Base-by-base conservation (phyloP, 768 basidiomycete species). In the Suillus paluster region DNA sequence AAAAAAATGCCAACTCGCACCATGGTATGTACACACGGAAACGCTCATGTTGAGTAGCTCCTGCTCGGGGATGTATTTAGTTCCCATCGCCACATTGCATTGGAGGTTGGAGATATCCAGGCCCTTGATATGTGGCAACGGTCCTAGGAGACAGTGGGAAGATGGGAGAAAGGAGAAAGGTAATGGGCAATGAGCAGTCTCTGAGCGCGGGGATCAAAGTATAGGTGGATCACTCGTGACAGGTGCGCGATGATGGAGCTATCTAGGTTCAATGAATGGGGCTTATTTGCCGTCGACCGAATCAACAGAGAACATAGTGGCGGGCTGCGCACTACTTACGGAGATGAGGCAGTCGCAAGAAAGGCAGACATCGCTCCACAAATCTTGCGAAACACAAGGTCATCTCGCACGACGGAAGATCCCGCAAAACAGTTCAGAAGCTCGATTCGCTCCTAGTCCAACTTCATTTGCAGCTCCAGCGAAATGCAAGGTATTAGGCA, bases 401-500 rank as follows among this genome's bases (percentile, higher is more conserved):
- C 49, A 50, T 30, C n/a, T 27, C 11, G 27, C 19, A 5, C 8
- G 48, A 27, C 23, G 45, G 10, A 17, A 25, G 19, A 15, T 49
- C 25, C 25, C 17, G 17, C 17, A 27, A 25, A 49, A 27, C 25
- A 49, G 17, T 30, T 19, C 2, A 50, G 27, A 50, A 50, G 27
- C 49, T 19, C 49, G 49, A 50, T 30, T 68, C 79, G 91, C 73
- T 93, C 91, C 66, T 90, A 89, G 65, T 98, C 96, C 48, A 97
- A 79, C 65, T 89, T 86, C 25, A 78, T 80, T 72, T 98, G 95
- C 3, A 98, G 81, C 59, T 92, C 92, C 45, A 89, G 76, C 1
- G 92, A 94, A 87, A 74, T 95, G 94, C 3, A 98, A 78, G 1
- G 87, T 86, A 54, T 91, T 90, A 1, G 85, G 84, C 1, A 90